phyloP scores from a whole-genome alignment of 78 protist genomes.

The Bigelowiella natans region DNA sequence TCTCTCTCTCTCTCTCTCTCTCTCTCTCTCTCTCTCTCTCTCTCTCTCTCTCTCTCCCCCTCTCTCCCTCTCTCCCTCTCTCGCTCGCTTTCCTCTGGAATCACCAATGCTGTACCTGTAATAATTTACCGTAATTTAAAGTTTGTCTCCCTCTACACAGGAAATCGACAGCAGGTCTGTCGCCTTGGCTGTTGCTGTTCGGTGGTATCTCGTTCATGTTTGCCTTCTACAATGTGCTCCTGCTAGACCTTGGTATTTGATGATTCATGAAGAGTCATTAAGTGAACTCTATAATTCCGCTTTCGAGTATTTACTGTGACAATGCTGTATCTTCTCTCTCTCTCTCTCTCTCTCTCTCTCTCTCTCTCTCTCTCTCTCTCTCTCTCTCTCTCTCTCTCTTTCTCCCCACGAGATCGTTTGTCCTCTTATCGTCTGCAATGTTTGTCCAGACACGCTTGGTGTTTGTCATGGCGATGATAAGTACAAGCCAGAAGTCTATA shows the following conservation, averaged over 20 bases:
- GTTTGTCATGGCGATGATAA: not conserved
- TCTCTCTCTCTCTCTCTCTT: no score
- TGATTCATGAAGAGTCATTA: not conserved
- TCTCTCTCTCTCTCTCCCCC: not conserved
- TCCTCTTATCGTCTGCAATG: not conserved
- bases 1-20: not conserved
- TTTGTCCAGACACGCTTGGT: not conserved
- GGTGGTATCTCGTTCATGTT: not conserved
- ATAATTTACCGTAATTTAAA: not conserved
- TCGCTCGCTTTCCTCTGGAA: not conserved
- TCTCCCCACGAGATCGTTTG: no score
- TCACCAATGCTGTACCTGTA: not conserved
- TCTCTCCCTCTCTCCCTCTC: not conserved
- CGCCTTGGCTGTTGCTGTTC: not conserved
- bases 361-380: not conserved
- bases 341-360: not conserved
- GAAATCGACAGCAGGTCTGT: not conserved
- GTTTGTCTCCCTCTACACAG: not conserved
- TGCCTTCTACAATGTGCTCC: not conserved
- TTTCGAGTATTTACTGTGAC: not conserved
- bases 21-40: not conserved
- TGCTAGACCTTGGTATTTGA: not conserved
- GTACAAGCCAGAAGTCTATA: not conserved
- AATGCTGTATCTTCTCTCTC: not conserved
- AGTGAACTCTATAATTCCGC: not conserved